These are phyloP conservation scores for Talaromyces nanjingensis DNA, from an alignment of 495 filamentous ascomycete genomes.

Conservation along the genomic window DNA sequence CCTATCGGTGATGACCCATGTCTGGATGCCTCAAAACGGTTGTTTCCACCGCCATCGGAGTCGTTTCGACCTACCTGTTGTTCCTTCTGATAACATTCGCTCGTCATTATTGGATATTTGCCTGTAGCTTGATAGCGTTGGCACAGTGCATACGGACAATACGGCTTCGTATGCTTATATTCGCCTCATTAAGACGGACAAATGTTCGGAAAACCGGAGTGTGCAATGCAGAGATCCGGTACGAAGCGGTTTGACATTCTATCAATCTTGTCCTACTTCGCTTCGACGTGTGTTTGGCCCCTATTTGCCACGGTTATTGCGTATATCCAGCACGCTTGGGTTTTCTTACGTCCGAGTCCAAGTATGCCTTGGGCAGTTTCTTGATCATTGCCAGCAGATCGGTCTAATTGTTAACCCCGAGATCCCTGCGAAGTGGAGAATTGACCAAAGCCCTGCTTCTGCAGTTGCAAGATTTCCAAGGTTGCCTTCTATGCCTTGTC, in stretches of 20 bases:
- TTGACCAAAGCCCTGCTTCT: background rate
- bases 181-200: background rate
- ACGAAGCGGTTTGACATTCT: background rate
- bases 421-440: background rate
- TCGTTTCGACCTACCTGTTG: background rate
- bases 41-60: background rate
- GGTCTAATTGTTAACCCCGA: background rate
- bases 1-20: background rate
- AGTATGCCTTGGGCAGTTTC: background rate
- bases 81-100: background rate
- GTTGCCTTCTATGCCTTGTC: background rate
- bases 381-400: background rate
- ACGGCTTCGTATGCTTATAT: background rate
- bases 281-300: background rate
- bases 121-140: background rate
- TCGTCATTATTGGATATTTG: background rate
- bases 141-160: background rate
- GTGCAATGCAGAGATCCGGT: background rate
- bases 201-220: background rate
- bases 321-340: background rate
- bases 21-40: background rate
- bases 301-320: background rate
- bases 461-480: background rate
- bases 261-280: background rate
- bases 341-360: background rate